phyloP scores from a whole-genome alignment of 768 basidiomycete species.

The Cystobasidiopsis lactophilus region DNA sequence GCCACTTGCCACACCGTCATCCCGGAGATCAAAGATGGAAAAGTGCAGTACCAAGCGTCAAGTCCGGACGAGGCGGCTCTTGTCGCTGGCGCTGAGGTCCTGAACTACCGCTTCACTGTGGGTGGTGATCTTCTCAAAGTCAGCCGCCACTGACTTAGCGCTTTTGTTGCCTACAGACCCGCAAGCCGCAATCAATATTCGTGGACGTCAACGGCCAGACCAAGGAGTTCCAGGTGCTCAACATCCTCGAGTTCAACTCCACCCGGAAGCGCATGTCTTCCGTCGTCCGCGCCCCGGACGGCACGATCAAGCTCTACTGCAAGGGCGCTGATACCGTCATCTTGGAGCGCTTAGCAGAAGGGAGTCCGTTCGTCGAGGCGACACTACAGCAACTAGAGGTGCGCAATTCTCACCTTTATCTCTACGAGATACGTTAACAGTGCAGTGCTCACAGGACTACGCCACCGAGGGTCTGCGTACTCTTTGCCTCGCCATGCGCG shows the following conservation, averaged over 20 bases:
- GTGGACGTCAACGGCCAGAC: conserved; percentile 50
- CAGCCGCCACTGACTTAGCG: neutral
- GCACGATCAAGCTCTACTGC: conserved; percentile 79
- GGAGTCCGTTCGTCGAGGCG: conserved; percentile 58
- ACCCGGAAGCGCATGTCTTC: conserved; percentile 97
- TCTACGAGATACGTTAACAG: too few species aligned
- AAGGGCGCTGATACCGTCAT: conserved; percentile 99
- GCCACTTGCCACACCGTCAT: conserved; percentile 98
- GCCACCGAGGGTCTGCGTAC: conserved; percentile 92
- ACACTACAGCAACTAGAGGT: conserved; percentile 83
- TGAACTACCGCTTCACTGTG: conserved; percentile 87
- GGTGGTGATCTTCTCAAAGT: conserved; percentile 22
- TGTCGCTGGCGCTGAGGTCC: conserved; percentile 72
- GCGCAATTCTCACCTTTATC: too few species aligned
- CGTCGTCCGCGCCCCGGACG: conserved; percentile 61
- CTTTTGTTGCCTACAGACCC: conserved; percentile 41
- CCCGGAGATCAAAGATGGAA: conserved; percentile 68
- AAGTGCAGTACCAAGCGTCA: conserved; percentile 81
- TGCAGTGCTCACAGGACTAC: conserved; percentile 40
- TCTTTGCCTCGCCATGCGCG: conserved; percentile 84
- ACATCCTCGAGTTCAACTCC: conserved; percentile 97
- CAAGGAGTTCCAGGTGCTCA: conserved; percentile 71
- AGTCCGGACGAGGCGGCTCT: conserved; percentile 95
- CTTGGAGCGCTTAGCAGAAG: conserved; percentile 62
- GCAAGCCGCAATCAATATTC: conserved; percentile 90